Percentiles rank a stretch among this genome's conserved stretches.
phyloP scores from a whole-genome alignment of 2,329 filamentous ascomycete genomes.

The Xylariaceae sp. region DNA sequence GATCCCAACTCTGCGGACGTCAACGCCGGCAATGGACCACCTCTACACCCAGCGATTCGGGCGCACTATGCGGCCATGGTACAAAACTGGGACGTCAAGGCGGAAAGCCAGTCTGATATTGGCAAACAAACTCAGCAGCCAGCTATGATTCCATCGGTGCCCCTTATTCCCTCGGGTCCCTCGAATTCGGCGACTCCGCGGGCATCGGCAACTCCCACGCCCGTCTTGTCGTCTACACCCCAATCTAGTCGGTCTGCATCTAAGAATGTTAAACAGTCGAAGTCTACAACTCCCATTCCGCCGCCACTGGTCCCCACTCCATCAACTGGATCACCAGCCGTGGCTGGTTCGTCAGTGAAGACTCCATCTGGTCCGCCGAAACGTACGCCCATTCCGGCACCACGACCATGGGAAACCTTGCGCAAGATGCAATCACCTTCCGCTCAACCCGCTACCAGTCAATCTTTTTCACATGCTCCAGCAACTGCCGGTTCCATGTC shows the following conservation, averaged over 20 bases:
- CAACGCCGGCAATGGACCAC: slow-evolving; percentile 13
- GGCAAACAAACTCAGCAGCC: slow-evolving; percentile 1
- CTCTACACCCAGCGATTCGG: slow-evolving; percentile 31
- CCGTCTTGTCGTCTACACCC: slow-evolving; percentile 3
- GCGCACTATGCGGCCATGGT: slow-evolving; percentile 31
- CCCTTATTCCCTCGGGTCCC: neutral
- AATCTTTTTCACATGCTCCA: neutral
- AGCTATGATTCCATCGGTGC: slow-evolving; percentile 6
- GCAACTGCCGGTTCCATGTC: slow-evolving; percentile 2
- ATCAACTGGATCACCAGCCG: slow-evolving; percentile 1
- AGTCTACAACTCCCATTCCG: slow-evolving; percentile 17
- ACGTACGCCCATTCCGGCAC: slow-evolving; percentile 30
- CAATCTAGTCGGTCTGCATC: slow-evolving; percentile 5
- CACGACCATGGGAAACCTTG: slow-evolving; percentile 31
- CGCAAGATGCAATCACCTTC: slow-evolving; percentile 21
- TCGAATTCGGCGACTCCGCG: neutral
- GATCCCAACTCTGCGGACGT: slow-evolving; percentile 13
- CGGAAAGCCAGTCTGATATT: slow-evolving; percentile 8
- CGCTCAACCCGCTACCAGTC: slow-evolving; percentile 7
- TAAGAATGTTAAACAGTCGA: slow-evolving; percentile 1
- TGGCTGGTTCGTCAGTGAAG: slow-evolving; percentile 11
- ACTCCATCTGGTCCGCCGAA: slow-evolving; percentile 14
- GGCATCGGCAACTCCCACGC: neutral
- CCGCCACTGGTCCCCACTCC: slow-evolving; percentile 9
- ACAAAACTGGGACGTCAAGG: slow-evolving; percentile 22